Conservation (phyloP, 2,329 filamentous ascomycete genomes). For the Lecanicillium sp. region DNA sequence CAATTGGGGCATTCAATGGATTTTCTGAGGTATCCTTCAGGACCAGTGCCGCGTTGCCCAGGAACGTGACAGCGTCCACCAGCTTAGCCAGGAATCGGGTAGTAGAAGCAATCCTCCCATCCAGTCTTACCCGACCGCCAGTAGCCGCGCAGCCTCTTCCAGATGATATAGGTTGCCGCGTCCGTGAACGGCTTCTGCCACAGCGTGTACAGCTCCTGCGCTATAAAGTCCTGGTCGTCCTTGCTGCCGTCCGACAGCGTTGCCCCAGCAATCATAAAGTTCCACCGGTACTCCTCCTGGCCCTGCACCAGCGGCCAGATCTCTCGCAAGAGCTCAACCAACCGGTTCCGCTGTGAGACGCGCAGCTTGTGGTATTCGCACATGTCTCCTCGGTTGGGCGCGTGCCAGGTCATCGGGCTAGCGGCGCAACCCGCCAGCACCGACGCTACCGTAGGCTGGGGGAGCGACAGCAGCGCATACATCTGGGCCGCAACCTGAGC, state of each 20-base stretch:
- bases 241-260: background rate
- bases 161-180: no score
- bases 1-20: no score
- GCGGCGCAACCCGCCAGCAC: background rate
- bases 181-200: background rate
- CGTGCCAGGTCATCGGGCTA: no score
- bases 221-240: background rate
- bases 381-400: no score
- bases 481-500: background rate
- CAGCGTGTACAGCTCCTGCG: background rate
- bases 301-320: no score
- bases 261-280: background rate
- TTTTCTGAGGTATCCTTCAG: no score
- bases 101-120: background rate
- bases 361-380: no score
- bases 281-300: background rate
- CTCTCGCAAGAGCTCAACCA: no score
- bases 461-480: background rate
- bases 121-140: background rate
- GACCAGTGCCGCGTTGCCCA: no score
- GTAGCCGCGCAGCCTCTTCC: background rate
- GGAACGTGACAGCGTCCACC: no score
- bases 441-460: background rate
- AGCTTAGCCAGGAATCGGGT: background rate
- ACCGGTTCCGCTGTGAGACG: no score